Base-by-base conservation (phyloP, 202 grass and related monocot species). In the Digitaria exilis region DNA sequence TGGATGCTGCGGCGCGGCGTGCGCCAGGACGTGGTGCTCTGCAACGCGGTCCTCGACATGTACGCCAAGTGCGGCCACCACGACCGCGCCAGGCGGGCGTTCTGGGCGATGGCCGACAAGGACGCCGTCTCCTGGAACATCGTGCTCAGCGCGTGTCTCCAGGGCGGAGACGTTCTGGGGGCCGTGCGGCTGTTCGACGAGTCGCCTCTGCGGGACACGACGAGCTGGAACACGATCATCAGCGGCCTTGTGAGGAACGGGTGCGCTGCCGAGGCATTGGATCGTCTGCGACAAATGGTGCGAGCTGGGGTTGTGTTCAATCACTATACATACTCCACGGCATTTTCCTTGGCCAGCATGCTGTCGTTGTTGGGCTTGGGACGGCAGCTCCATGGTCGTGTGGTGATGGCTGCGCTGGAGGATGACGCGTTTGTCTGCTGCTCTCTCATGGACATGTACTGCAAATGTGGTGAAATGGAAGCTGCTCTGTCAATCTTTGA, bases 371-470 rank as follows among this genome's bases (percentile, higher is more conserved):
- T 15, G 4, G 57, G 80, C 42, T 62, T 94, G 51, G 92, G 92
- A 1, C 86, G 45, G 50, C 86, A 94, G 74, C 92, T 94, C 66
- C 92, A 91, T 55, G 80, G 86, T 12, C 81, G 46, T 1, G 56
- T 91, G 42, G 64, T 94, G 71, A 80, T 65, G 55, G 67, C 58
- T 64, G 81, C 56, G 2, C 49, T 87, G 66, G 74, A 87, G 16
- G 35, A 55, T 1, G 82, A 91, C 32, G 30, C 75, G 34, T 87
- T 91, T 83, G 80, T 91, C 66, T 41, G 73, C 56, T 80, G 71
- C 78, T 87, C 92, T 77, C 89, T 94, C 26, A 85, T 87, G 83
- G 92, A 94, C 72, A 94, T 94, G 89, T 94, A 94, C 86, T 91
- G 89, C 78, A 94, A 91, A 69, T 91, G 92, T 37, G 78, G 84